phyloP scores from a whole-genome alignment of 2,329 filamentous ascomycete species.

The Dactylellina drechsleri region DNA sequence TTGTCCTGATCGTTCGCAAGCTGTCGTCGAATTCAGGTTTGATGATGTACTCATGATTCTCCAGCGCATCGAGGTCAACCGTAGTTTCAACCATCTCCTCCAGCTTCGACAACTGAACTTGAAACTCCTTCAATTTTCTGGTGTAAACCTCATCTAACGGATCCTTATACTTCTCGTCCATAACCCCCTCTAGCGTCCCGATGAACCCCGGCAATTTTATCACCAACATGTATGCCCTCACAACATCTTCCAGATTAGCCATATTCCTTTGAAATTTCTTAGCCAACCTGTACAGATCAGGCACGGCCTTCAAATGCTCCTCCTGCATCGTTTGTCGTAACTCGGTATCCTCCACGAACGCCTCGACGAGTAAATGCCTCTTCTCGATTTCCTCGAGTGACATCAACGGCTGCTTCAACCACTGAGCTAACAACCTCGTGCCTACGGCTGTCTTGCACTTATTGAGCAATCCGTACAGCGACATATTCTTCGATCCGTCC shows the following conservation, averaged over 20 bases:
- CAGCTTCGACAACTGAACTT: conserved; percentile 80
- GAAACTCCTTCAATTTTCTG: conserved; percentile 77
- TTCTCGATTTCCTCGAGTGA: conserved; percentile 86
- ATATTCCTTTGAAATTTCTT: conserved; percentile 94
- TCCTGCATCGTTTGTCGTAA: conserved; percentile 96
- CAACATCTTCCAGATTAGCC: conserved; percentile 93
- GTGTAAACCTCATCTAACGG: conserved; percentile 89
- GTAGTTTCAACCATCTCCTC: conserved; percentile 99
- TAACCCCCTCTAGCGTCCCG: conserved; percentile 86
- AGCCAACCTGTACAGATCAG: conserved; percentile 89
- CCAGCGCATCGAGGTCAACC: conserved; percentile 91
- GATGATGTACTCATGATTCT: conserved; percentile 98
- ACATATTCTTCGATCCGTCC: conserved; percentile 98
- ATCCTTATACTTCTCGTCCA: conserved; percentile 92
- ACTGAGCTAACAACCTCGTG: conserved; percentile 88
- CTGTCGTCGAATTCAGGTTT: conserved; percentile 97
- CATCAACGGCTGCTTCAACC: conserved; percentile 98
- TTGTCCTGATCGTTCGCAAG: conserved; percentile 86
- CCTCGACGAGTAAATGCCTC: conserved; percentile 92
- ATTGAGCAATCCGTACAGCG: conserved; percentile 89
- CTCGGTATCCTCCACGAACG: conserved; percentile 91
- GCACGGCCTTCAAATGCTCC: conserved; percentile 89
- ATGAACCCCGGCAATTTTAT: conserved; percentile 92
- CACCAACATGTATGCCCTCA: conserved; percentile 91
- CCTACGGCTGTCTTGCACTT: conserved; percentile 97